Percentiles rank a stretch among this genome's conserved stretches.
Evolutionary conservation across 306 rosid species (phyloP).

Genomic region (Pyrus betulifolia): DNA sequence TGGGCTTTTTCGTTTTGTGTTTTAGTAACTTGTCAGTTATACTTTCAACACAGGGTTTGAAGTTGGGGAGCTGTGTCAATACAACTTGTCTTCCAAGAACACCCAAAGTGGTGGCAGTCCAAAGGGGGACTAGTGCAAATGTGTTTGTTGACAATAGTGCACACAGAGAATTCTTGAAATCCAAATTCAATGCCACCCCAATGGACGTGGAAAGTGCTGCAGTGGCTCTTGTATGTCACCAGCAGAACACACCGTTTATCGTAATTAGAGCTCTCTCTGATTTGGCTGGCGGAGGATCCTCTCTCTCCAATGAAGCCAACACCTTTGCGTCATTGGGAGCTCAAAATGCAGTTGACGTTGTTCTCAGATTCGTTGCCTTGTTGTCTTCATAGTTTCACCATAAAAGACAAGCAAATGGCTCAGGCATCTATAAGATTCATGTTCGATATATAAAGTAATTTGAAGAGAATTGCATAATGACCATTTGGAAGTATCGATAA

Average conservation of each 20-base stretch:
- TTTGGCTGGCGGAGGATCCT: constrained; percentile 74
- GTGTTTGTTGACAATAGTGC: constrained; percentile 60
- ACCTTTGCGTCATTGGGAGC: constrained; percentile 43
- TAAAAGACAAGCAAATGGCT: not conserved
- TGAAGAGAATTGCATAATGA: too few relatives aligned
- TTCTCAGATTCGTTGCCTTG: constrained; percentile 35
- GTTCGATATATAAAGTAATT: too few relatives aligned
- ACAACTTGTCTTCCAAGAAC: constrained; percentile 52
- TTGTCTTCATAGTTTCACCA: not conserved
- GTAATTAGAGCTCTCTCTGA: constrained; percentile 59
- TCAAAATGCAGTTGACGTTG: constrained; percentile 46
- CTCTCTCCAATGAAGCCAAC: constrained; percentile 46
- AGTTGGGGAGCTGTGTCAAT: constrained; percentile 46
- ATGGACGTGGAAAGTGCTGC: constrained; percentile 78
- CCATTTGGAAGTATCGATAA: too few relatives aligned
- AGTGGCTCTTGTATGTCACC: constrained; percentile 48
- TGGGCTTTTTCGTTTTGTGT: too few relatives aligned
- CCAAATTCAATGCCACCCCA: constrained; percentile 45
- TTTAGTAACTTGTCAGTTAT: not conserved
- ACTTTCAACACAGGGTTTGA: constrained; percentile 24
- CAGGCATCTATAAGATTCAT: too few relatives aligned
- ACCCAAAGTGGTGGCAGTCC: constrained; percentile 41
- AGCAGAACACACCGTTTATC: constrained; percentile 48
- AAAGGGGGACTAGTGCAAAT: constrained; percentile 49
- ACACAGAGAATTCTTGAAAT: constrained; percentile 42